phyloP scores from a whole-genome alignment of 441 rosid species.

The Aquilaria agallochum region DNA sequence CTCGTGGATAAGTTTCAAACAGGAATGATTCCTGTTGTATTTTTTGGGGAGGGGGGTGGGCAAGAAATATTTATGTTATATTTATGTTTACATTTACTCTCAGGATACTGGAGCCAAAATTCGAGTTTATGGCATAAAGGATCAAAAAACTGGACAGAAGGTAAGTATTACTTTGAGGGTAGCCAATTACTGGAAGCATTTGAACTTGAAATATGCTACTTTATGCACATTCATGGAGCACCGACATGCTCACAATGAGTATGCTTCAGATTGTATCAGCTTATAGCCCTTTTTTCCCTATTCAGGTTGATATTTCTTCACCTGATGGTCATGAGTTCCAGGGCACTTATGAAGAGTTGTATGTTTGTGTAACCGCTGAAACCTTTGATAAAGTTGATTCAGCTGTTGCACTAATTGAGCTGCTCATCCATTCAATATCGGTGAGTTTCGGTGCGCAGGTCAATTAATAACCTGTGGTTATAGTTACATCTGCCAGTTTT shows the following conservation, averaged over 20 bases:
- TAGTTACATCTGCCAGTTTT: background rate
- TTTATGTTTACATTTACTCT: conserved; percentile 11
- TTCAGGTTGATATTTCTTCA: conserved; percentile 72
- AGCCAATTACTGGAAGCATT: background rate
- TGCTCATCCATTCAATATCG: conserved; percentile 68
- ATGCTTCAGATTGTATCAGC: background rate
- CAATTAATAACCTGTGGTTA: conserved; percentile 7
- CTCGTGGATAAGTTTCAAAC: too few species aligned
- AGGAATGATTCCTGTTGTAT: too few species aligned
- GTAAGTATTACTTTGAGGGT: conserved; percentile 23
- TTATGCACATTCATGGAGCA: background rate
- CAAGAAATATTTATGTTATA: background rate
- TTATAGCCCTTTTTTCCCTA: conserved; percentile 3
- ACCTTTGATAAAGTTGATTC: conserved; percentile 86
- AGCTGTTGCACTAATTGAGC: conserved; percentile 75
- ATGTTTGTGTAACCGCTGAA: conserved; percentile 70
- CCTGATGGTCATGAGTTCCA: conserved; percentile 46
- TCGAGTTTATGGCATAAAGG: conserved; percentile 55
- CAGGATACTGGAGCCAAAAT: conserved; percentile 90
- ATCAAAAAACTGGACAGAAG: conserved; percentile 56
- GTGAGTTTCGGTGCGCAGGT: conserved; percentile 42
- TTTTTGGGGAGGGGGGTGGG: too few species aligned
- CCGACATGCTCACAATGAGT: background rate
- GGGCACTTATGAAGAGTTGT: conserved; percentile 52
- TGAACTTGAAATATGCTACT: background rate